phyloP scores from a whole-genome alignment of 495 filamentous ascomycete species.

The Penicillium coffeae region DNA sequence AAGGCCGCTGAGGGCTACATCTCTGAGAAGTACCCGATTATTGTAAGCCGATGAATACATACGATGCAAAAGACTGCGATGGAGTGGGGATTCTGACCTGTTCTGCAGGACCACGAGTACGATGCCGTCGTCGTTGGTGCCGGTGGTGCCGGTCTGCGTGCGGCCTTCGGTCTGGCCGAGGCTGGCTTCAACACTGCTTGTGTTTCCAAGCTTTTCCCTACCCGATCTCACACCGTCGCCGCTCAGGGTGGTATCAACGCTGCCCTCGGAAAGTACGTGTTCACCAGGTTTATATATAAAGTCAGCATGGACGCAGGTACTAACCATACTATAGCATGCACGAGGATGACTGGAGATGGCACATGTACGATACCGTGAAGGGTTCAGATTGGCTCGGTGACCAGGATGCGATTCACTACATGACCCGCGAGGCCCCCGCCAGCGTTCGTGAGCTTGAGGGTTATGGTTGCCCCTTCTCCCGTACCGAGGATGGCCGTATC shows the following conservation, averaged over 20 bases:
- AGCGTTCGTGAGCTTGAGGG: conserved; percentile 94
- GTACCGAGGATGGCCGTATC: conserved; percentile 95
- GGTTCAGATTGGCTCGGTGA: conserved; percentile 98
- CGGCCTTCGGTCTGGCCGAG: conserved; percentile 93
- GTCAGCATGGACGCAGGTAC: conserved; percentile 4
- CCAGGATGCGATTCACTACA: conserved; percentile 99
- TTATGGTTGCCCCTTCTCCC: conserved; percentile 95
- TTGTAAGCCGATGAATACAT: conserved; percentile 58
- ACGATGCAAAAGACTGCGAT: background rate
- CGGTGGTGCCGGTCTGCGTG: conserved; percentile 88
- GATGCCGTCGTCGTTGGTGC: conserved; percentile 94
- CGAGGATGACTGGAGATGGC: conserved; percentile 97
- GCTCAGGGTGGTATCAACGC: conserved; percentile 84
- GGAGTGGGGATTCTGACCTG: conserved; percentile 21
- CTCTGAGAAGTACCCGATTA: conserved; percentile 82
- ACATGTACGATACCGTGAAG: conserved; percentile 99
- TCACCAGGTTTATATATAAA: background rate
- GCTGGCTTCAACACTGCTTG: conserved; percentile 98
- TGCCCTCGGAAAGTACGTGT: conserved; percentile 76
- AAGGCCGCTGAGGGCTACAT: conserved; percentile 85
- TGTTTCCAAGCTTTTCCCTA: conserved; percentile 97
- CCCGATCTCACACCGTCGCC: conserved; percentile 91
- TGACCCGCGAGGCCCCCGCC: conserved; percentile 91
- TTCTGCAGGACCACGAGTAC: conserved; percentile 64
- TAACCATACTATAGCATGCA: conserved; percentile 56